Evolutionary conservation across 106 monocot genomes (phyloP).

Genomic region (Acorus calamus): DNA sequence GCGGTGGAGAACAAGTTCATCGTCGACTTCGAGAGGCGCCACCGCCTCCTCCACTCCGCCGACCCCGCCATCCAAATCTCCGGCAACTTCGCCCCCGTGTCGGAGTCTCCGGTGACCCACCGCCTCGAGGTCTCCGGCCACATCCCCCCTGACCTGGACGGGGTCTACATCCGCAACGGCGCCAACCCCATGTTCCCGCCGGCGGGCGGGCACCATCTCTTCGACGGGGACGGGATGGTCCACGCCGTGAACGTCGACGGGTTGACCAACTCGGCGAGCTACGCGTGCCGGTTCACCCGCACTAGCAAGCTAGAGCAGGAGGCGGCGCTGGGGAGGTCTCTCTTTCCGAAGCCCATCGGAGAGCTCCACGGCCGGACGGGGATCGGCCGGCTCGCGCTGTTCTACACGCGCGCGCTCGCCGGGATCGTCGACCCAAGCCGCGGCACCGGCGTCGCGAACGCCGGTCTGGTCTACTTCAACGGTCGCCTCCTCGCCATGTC

Average conservation of each 20-base stretch:
- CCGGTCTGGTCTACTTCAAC: constrained; percentile 37
- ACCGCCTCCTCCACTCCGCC: constrained; percentile 6
- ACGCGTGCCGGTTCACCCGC: constrained; percentile 40
- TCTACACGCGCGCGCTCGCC: constrained; percentile 27
- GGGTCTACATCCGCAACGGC: constrained; percentile 37
- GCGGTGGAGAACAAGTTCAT: constrained; percentile 21
- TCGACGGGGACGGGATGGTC: constrained; percentile 54
- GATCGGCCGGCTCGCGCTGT: constrained; percentile 24
- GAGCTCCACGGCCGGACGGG: constrained; percentile 41
- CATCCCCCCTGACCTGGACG: constrained; percentile 15
- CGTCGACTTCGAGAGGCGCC: constrained; percentile 12
- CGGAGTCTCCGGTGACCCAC: constrained; percentile 12
- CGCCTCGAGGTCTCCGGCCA: constrained; percentile 15
- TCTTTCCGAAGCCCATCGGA: constrained; percentile 42
- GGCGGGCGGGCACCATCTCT: constrained; percentile 25
- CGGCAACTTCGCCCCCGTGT: constrained; percentile 40
- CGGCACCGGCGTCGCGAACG: constrained; percentile 35
- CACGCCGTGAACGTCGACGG: constrained; percentile 24
- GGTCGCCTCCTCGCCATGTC: constrained; percentile 47
- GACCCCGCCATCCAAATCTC: constrained; percentile 29
- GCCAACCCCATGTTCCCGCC: constrained; percentile 41
- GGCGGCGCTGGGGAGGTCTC: constrained; percentile 17
- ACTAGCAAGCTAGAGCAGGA: constrained; percentile 37
- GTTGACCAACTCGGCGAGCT: constrained; percentile 10
- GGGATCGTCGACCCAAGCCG: constrained; percentile 17